phyloP scores from a whole-genome alignment of 352 stramenopile species.

The Pythium periplocum region DNA sequence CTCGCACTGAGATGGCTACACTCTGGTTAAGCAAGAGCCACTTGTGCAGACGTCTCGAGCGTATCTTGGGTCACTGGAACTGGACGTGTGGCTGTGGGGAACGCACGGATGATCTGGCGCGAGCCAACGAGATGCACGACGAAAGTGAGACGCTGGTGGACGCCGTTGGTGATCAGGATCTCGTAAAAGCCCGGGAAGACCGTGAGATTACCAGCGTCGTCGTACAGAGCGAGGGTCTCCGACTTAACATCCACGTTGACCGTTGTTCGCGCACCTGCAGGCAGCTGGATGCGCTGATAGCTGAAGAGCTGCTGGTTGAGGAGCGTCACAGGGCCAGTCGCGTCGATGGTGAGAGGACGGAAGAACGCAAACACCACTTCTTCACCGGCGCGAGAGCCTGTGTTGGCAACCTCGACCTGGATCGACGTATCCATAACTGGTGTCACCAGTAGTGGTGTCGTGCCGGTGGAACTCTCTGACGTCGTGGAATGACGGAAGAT shows the following conservation, averaged over 20 bases:
- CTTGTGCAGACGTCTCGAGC: no score
- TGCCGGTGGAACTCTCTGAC: constrained; percentile 6
- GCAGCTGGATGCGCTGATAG: constrained; percentile 54
- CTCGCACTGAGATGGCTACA: no score
- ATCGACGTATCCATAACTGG: constrained; percentile 34
- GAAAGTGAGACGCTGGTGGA: constrained; percentile 61
- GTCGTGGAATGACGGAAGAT: constrained; percentile 16
- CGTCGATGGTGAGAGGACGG: constrained; percentile 49
- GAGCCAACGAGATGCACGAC: constrained; percentile 42
- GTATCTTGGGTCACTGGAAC: no score
- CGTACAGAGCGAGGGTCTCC: constrained; percentile 47
- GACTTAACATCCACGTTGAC: constrained; percentile 39
- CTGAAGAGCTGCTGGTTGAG: constrained; percentile 77
- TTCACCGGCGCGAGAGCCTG: constrained; percentile 42
- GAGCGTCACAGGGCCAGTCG: constrained; percentile 46
- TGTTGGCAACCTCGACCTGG: constrained; percentile 49
- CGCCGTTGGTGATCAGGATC: constrained; percentile 67
- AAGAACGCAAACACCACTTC: constrained; percentile 83
- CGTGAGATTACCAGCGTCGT: constrained; percentile 45
- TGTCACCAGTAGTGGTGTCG: constrained; percentile 24
- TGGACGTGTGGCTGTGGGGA: constrained; percentile 9
- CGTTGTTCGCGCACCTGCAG: constrained; percentile 24
- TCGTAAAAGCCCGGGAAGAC: constrained; percentile 71
- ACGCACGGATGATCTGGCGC: constrained; percentile 38
- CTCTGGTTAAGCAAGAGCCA: no score